Percentiles rank a stretch among this genome's conserved stretches.
phyloP scores from a whole-genome alignment of 495 filamentous ascomycete genomes.

The Penicillium diatomitis region DNA sequence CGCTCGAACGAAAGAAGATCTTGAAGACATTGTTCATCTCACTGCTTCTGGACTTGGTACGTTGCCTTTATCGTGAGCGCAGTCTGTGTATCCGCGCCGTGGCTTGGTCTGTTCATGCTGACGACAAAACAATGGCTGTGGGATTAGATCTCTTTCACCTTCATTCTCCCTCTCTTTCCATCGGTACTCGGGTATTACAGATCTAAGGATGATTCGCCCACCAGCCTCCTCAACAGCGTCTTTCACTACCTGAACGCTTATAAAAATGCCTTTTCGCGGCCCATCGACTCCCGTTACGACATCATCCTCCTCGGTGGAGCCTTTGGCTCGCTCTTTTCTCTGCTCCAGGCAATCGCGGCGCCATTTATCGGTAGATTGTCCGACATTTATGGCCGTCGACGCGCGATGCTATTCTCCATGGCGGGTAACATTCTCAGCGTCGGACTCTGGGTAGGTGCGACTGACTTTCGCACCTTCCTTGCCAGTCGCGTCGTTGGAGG shows the following conservation, averaged over 20 bases:
- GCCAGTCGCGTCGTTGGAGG: constrained; percentile 82
- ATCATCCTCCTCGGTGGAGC: constrained; percentile 89
- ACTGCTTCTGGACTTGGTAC: constrained; percentile 30
- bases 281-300: constrained; percentile 89
- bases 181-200: constrained; percentile 89
- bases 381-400: constrained; percentile 76
- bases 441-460: constrained; percentile 82
- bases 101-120: constrained; percentile 9
- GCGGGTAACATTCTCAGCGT: constrained; percentile 81
- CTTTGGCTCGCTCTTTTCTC: constrained; percentile 77
- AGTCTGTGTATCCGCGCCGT: not conserved
- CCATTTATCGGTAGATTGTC: constrained; percentile 80
- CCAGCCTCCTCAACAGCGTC: constrained; percentile 59
- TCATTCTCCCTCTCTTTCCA: constrained; percentile 90
- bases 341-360: constrained; percentile 82
- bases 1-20: constrained; percentile 57
- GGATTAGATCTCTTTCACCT: constrained; percentile 67
- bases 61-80: constrained; percentile 8
- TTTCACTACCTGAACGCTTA: constrained; percentile 77
- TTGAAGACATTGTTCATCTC: constrained; percentile 64
- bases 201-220: constrained; percentile 41
- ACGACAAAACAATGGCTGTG: too few relatives aligned
- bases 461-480: constrained; percentile 85
- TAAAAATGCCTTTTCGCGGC: constrained; percentile 78
- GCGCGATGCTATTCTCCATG: constrained; percentile 83